Conservation (phyloP, 441 rosid genomes). For the Populus tomentosa region DNA sequence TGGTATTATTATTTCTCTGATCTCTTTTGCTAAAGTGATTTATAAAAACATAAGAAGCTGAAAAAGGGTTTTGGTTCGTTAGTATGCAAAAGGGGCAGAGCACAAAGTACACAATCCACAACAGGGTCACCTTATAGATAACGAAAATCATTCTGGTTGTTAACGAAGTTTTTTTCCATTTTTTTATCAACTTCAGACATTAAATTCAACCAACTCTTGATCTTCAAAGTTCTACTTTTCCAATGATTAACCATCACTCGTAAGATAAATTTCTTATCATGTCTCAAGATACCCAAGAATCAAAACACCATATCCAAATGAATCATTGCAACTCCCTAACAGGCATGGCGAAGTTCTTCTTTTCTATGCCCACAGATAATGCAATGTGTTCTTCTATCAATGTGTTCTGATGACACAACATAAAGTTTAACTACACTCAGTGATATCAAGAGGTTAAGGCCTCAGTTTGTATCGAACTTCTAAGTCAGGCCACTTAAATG, state of each 20-base stretch:
- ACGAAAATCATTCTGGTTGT: not conserved
- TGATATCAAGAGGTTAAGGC: not conserved
- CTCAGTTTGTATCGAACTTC: not conserved
- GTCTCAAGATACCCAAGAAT: not conserved
- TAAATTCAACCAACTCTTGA: not conserved
- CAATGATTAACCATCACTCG: not conserved
- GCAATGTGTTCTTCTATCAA: not conserved
- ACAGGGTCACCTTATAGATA: not conserved
- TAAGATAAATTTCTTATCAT: not conserved
- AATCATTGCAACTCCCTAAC: not conserved
- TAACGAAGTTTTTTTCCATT: not conserved
- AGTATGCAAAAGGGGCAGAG: not conserved
- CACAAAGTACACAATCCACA: not conserved
- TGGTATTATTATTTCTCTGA: not conserved
- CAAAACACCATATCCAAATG: not conserved
- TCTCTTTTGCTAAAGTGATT: not conserved
- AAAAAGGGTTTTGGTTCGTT: not conserved
- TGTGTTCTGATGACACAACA: not conserved
- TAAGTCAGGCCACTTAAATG: not conserved
- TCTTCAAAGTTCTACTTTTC: not conserved
- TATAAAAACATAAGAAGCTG: not conserved
- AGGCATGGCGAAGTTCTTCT: not conserved
- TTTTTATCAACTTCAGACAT: not conserved
- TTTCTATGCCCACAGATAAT: not conserved
- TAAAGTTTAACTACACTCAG: not conserved